Percentiles rank a stretch among this genome's conserved stretches.
phyloP scores from a whole-genome alignment of 371 early-diverging fungal genomes.

The Phascolomyces articulosus region DNA sequence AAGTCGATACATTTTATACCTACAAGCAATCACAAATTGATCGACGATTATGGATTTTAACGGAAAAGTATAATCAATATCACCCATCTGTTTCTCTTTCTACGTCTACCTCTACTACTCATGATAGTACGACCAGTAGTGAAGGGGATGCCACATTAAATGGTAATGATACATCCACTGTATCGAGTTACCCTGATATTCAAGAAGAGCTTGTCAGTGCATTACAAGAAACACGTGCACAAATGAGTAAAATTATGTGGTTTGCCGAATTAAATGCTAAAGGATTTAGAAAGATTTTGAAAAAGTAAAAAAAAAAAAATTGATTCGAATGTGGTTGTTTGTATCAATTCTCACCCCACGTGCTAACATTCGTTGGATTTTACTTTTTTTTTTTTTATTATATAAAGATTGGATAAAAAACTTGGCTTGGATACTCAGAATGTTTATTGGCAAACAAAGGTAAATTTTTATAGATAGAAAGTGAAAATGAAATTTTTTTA shows the following conservation, averaged over 20 bases:
- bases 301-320: no score
- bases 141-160: not conserved
- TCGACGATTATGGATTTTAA: slow-evolving; percentile 63
- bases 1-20: slow-evolving; percentile 66
- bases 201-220: slow-evolving; percentile 60
- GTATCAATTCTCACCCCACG: no score
- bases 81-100: not conserved
- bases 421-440: slow-evolving; percentile 47
- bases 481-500: no score
- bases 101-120: not conserved
- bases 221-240: slow-evolving; percentile 61
- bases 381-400: no score
- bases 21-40: slow-evolving; percentile 65
- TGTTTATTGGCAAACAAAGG: slow-evolving; percentile 62
- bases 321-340: no score
- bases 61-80: slow-evolving; percentile 55
- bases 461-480: slow-evolving; percentile 9
- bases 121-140: slow-evolving; percentile 18
- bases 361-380: not conserved
- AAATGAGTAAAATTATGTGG: slow-evolving; percentile 62
- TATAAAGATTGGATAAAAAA: slow-evolving; percentile 73
- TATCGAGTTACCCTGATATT: slow-evolving; percentile 21
- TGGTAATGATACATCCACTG: slow-evolving; percentile 9
- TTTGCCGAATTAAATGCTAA: slow-evolving; percentile 70
- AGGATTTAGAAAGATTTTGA: slow-evolving; percentile 72